phyloP scores from a whole-genome alignment of 208 protist species.

The Leishmania aethiopica region DNA sequence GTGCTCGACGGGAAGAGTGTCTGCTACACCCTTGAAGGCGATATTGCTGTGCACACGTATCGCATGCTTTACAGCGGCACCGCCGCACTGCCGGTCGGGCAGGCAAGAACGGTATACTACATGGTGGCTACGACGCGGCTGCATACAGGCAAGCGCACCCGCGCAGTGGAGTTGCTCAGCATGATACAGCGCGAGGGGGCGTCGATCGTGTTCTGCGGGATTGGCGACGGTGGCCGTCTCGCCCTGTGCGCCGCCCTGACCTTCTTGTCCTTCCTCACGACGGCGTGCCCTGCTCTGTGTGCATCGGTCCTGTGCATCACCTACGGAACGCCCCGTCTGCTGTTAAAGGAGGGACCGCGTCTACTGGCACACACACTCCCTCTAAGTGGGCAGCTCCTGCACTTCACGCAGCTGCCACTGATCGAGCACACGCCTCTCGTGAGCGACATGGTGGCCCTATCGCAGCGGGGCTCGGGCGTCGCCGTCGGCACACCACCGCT shows the following conservation, averaged over 20 bases:
- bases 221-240: constrained; percentile 42
- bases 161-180: constrained; percentile 22
- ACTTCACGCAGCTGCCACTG: constrained; percentile 29
- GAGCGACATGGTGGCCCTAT: constrained; percentile 2
- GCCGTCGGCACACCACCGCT: constrained; percentile 5
- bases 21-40: constrained; percentile 10
- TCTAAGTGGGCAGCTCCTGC: constrained; percentile 50
- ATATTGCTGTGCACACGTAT: constrained; percentile 14
- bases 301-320: constrained; percentile 55
- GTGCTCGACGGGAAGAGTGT: background rate
- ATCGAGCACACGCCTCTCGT: background rate
- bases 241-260: constrained; percentile 41
- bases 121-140: constrained; percentile 17
- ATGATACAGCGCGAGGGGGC: constrained; percentile 35
- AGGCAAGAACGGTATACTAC: constrained; percentile 20
- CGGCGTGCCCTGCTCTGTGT: constrained; percentile 13
- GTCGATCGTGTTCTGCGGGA: constrained; percentile 57
- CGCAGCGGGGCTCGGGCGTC: constrained; percentile 5
- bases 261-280: constrained; percentile 39
- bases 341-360: constrained; percentile 33
- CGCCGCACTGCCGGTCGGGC: background rate
- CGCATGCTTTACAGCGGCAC: constrained; percentile 4
- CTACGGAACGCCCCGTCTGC: constrained; percentile 45
- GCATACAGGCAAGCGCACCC: constrained; percentile 20
- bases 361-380: constrained; percentile 39